A percentile compares a stretch with the other conserved stretches of the same genome.
Conservation (phyloP, 139 green algal genomes). For the Closterium sp. region DNA sequence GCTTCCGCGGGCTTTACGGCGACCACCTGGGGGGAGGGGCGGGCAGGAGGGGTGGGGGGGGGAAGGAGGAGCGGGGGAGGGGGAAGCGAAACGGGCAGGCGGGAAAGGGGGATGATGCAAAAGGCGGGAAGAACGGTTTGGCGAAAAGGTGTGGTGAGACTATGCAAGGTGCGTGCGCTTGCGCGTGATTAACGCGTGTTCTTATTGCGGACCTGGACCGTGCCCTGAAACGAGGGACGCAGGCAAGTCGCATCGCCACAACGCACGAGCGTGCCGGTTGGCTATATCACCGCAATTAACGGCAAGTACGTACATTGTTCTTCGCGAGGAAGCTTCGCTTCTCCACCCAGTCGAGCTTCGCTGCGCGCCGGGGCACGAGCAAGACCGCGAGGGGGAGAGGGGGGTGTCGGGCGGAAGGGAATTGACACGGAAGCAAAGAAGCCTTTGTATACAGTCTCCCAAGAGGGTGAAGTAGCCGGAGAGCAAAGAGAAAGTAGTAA, state of each 20-base stretch:
- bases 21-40: slow-evolving; percentile 17
- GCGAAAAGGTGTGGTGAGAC: not conserved
- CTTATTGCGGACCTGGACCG: too few species aligned
- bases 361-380: not conserved
- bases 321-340: slow-evolving; percentile 16
- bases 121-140: not conserved
- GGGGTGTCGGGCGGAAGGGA: not conserved
- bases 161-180: too few species aligned
- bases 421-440: too few species aligned
- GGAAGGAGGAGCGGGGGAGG: not conserved
- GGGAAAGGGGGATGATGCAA: not conserved
- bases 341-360: slow-evolving; percentile 10
- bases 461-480: too few species aligned
- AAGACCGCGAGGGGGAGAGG: not conserved
- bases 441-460: too few species aligned
- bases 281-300: too few species aligned
- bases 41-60: not conserved
- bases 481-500: too few species aligned
- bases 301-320: slow-evolving; percentile 9
- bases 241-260: too few species aligned
- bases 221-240: too few species aligned
- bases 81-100: not conserved
- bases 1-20: slow-evolving; percentile 27
- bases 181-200: too few species aligned
- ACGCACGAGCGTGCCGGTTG: too few species aligned